A percentile compares a stretch with the other conserved stretches of the same genome.
These are phyloP conservation scores for Candida germanica DNA, from an alignment of 805 yeast genomes.

Conservation along the genomic window DNA sequence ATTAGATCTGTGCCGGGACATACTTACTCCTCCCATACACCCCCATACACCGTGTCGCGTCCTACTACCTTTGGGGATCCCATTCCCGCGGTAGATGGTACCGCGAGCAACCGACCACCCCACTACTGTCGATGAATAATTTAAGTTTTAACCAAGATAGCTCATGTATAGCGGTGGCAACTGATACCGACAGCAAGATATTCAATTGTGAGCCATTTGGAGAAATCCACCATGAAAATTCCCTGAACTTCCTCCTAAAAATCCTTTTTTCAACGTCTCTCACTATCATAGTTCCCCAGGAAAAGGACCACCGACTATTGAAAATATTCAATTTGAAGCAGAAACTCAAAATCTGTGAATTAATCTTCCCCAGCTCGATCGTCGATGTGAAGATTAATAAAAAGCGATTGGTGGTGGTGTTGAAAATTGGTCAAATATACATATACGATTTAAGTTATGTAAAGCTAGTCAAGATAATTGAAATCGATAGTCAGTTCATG, in stretches of 20 bases:
- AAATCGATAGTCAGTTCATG: conserved; percentile 24
- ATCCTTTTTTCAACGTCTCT: conserved; percentile 42
- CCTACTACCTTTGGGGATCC: too few relatives aligned
- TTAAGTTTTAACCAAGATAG: conserved; percentile 42
- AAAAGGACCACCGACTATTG: conserved; percentile 24
- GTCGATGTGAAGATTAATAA: conserved; percentile 75
- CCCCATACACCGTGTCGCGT: too few relatives aligned
- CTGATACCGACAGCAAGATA: conserved; percentile 31
- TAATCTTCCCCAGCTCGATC: conserved; percentile 78
- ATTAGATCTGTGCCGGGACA: too few relatives aligned
- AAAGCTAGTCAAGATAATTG: conserved; percentile 55
- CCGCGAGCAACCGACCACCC: too few relatives aligned
- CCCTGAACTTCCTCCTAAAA: conserved; percentile 31
- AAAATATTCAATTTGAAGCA: conserved; percentile 41
- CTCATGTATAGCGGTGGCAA: conserved; percentile 36
- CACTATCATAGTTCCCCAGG: conserved; percentile 37
- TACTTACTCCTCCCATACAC: too few relatives aligned
- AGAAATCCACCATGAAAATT: conserved; percentile 27
- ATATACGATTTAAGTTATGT: conserved; percentile 90
- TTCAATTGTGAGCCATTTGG: conserved; percentile 47
- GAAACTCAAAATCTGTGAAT: conserved; percentile 67
- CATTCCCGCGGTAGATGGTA: too few relatives aligned
- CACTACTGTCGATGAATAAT: conserved; percentile 35
- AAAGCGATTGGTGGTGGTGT: conserved; percentile 71
- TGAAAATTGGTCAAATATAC: conserved; percentile 72